Conservation (phyloP, 495 filamentous ascomycete genomes). For the Penicillium maclennaniae region DNA sequence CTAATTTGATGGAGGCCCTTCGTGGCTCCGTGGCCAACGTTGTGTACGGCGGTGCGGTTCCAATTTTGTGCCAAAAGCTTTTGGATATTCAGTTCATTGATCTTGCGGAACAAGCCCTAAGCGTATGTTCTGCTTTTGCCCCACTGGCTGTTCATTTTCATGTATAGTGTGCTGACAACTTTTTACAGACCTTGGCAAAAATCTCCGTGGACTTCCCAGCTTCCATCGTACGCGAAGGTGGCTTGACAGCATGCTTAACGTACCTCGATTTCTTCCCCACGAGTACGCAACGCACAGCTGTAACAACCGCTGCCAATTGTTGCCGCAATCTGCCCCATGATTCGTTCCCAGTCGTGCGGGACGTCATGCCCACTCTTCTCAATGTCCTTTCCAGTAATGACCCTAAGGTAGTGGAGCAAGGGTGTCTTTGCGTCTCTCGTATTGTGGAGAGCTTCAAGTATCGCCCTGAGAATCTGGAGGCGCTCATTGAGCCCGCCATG, state of each 20-base stretch:
- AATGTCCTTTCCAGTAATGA: slow-evolving; percentile 89
- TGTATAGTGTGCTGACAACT: background rate
- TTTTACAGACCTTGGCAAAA: slow-evolving; percentile 76
- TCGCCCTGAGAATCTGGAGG: slow-evolving; percentile 80
- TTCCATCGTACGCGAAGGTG: slow-evolving; percentile 93
- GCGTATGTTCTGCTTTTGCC: slow-evolving; percentile 47
- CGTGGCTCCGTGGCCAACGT: slow-evolving; percentile 90
- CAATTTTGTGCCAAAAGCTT: slow-evolving; percentile 88
- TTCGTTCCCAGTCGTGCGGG: slow-evolving; percentile 79
- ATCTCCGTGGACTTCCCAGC: slow-evolving; percentile 96
- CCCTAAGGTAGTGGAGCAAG: slow-evolving; percentile 95
- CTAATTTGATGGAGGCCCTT: slow-evolving; percentile 96
- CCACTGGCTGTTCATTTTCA: background rate
- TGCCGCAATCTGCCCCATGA: slow-evolving; percentile 94
- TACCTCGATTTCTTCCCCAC: slow-evolving; percentile 98
- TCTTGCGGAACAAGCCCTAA: slow-evolving; percentile 93
- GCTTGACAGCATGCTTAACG: slow-evolving; percentile 85
- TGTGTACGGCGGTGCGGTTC: slow-evolving; percentile 93
- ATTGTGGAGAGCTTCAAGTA: slow-evolving; percentile 96
- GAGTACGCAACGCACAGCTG: slow-evolving; percentile 91
- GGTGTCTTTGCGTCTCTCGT: slow-evolving; percentile 90
- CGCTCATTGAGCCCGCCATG: slow-evolving; percentile 81
- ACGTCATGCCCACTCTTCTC: slow-evolving; percentile 92
- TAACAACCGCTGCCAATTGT: slow-evolving; percentile 96
- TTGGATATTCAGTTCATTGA: slow-evolving; percentile 95